Evolutionary conservation across 1,139 yeast species (phyloP), one percentile per base, ranked within the genome.

Genomic region (Debaryomycetaceae sp.): DNA sequence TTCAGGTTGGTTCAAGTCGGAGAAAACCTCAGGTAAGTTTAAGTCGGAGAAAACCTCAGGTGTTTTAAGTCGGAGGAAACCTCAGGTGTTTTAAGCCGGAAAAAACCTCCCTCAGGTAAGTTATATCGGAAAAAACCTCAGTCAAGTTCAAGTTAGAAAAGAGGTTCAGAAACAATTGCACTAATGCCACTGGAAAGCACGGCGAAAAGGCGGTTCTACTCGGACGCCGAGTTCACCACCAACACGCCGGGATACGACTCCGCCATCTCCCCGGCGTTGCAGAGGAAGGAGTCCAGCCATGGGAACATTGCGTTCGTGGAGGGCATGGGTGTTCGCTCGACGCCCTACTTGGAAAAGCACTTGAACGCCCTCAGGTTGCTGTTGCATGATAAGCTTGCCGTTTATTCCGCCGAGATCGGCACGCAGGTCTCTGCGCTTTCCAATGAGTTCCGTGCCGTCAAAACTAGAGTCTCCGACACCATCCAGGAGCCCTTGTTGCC

Each of bases 401-500:
- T 59, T 2, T 36, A 47, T 14, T 55, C 46, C 14, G 71, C 73
- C 19, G 76, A 69, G 40, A 38, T 57, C 13, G 52, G 48, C 4
- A 69, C 69, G 11, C 68, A 63, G 34, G 53, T 48, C 28, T 53
- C 69, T n/a, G 73, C 75, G 2, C 39, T 55, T 7, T 31, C 34
- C 20, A 67, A 70, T 36, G 77, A 72, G 40, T 34, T 50, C 29
- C 36, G 40, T 13, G 41, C 43, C 20, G 30, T 68, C 5, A 39
- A 47, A 23, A 29, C 37, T n/a, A 47, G 47, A 23, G 48, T 45
- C 20, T 53, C 53, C 27, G 31, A 39, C 21, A 29, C 44, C 16
- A 48, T 63, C 23, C 47, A 49, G 30, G 71, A 64, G 32, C 73
- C 74, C 3, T 53, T 71, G 3, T 60, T 76, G 34, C 82, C 82